Evolutionary conservation across 208 protist genomes (phyloP).

Genomic region (Acanthamoeba healyi): DNA sequence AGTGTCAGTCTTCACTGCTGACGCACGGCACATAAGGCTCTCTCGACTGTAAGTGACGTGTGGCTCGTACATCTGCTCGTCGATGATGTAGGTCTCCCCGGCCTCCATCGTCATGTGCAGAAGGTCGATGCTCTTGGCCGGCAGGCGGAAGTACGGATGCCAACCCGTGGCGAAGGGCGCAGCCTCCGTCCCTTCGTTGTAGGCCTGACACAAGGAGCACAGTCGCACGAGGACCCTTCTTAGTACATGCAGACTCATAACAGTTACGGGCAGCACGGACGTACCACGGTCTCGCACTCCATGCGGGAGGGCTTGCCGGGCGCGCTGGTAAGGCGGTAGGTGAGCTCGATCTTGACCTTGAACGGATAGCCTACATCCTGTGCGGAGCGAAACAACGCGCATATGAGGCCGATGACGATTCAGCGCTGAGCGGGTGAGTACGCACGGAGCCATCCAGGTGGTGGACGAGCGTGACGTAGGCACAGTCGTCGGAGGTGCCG

Average conservation of each 20-base stretch:
- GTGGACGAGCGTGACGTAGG: not conserved
- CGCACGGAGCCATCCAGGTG: constrained; percentile 1
- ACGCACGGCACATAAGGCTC: too few species aligned
- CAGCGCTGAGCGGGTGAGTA: too few species aligned
- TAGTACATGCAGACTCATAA: too few species aligned
- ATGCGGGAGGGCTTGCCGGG: not conserved
- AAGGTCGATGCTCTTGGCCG: not conserved
- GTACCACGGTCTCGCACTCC: constrained; percentile 17
- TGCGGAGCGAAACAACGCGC: not conserved
- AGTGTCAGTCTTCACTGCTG: too few species aligned
- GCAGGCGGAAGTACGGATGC: constrained; percentile 14
- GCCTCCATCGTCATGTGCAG: not conserved
- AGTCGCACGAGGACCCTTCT: too few species aligned
- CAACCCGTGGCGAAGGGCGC: not conserved
- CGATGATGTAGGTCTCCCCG: not conserved
- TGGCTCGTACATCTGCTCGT: not conserved
- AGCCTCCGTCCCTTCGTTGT: constrained; percentile 1
- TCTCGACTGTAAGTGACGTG: too few species aligned
- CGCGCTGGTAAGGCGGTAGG: not conserved
- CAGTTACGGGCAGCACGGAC: too few species aligned
- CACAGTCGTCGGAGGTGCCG: not conserved
- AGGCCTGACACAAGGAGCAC: too few species aligned
- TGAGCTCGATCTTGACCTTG: not conserved
- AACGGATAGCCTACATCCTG: constrained; percentile 34
- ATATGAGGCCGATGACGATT: not conserved